Conservation (phyloP, 2,329 filamentous ascomycete species). For the Botrytis squamosa region DNA sequence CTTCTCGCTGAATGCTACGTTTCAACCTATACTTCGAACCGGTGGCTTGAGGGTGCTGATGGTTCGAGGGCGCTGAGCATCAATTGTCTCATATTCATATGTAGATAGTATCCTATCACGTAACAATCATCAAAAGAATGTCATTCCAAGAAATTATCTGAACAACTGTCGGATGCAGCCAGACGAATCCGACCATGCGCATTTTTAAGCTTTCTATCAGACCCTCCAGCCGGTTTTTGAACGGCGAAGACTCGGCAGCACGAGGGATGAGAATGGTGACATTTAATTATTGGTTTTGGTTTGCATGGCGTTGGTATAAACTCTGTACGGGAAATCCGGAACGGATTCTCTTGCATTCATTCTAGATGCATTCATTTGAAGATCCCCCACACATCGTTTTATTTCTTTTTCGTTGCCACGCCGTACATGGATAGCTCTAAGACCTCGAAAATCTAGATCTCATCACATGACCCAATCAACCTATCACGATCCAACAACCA, state of each 20-base stretch:
- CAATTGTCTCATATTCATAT: not conserved
- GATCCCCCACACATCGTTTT: not conserved
- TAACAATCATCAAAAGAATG: not conserved
- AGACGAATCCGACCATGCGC: not conserved
- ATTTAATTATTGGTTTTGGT: not conserved
- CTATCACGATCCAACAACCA: not conserved
- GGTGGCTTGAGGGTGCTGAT: not conserved
- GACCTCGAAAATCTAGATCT: not conserved
- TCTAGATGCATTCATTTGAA: not conserved
- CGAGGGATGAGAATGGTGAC: not conserved
- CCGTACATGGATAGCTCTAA: not conserved
- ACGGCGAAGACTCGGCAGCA: not conserved
- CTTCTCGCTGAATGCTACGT: not conserved
- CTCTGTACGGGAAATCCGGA: not conserved
- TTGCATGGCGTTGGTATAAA: not conserved
- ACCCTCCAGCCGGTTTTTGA: not conserved
- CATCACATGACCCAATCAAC: not conserved
- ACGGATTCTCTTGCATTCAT: not conserved
- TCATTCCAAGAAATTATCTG: not conserved
- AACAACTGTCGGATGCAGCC: not conserved
- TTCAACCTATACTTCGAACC: not conserved
- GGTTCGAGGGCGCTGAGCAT: conserved; percentile 5
- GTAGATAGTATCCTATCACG: not conserved
- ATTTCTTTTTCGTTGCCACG: not conserved
- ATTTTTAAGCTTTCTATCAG: not conserved